Evolutionary conservation across 2,329 filamentous ascomycete species (phyloP), one percentile per base, ranked within the genome.

Genomic region (Hypoxylon sp.): DNA sequence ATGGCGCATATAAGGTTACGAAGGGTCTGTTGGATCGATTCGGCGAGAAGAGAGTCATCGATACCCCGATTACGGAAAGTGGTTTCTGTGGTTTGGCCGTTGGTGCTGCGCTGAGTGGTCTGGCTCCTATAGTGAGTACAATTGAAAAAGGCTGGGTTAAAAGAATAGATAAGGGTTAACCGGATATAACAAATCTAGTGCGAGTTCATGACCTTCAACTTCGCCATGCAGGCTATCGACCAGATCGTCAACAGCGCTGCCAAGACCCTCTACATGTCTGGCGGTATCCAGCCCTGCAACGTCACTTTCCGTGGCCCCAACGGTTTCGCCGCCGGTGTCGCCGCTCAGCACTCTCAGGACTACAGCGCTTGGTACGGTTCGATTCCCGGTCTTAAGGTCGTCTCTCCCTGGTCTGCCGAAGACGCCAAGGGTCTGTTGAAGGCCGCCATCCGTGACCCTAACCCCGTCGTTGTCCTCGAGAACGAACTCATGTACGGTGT

Each of bases 131-230:
- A 75, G 93, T 97, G 86, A 87, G 93, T 89, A 62, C 7, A 66
- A 57, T 47, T 29, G 29, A 37, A 39, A 24, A 59, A 15, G 39
- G 13, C 3, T 13, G 3, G 3, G 3, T 4, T 2, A 10, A 24
- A 24, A 50, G 27, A 21, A 32, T 13, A 24, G 24, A 3, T 8
- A 50, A 51, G 24, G 24, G 52, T 59, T 68, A 68, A 73, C 57
- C 8, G 44, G 17, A 15, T 54, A 51, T 35, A 21, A 27, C 4
- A 48, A 32, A 17, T 69, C 7, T 73, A 96, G 93, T 96, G 92
- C 89, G 96, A 99, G 86, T 99, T 99, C 88, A 99, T 99, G 96
- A 99, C 96, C 79, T 98, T 97, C 90, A 99, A 99, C 89, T 98
- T 98, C 81, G 95, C 96, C 82, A 99, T 99, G 96, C 96, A 99